phyloP scores from a whole-genome alignment of 768 basidiomycete species.

The Scleroderma bovista region DNA sequence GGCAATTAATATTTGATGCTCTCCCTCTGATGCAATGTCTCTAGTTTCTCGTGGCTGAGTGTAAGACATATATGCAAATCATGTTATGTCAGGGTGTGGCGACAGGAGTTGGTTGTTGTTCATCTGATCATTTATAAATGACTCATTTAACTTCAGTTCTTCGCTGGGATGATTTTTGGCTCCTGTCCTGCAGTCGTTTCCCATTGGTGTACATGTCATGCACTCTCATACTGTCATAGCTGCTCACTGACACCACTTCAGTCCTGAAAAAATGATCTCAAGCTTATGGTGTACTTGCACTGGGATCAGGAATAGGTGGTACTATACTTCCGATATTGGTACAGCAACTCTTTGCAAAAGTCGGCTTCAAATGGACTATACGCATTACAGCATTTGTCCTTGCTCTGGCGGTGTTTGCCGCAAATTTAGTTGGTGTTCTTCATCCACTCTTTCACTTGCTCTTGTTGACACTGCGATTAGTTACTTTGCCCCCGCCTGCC shows the following conservation, averaged over 20 bases:
- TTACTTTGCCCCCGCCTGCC: constrained; percentile 40
- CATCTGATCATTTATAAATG: neutral
- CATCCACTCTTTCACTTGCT: constrained; percentile 13
- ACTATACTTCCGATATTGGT: constrained; percentile 54
- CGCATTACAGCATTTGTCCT: constrained; percentile 60
- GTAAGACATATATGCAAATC: constrained; percentile 22
- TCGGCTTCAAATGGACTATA: constrained; percentile 69
- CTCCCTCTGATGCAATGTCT: neutral
- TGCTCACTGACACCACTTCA: neutral
- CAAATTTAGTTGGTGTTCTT: constrained; percentile 35
- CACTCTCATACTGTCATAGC: neutral
- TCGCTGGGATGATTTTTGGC: constrained; percentile 19
- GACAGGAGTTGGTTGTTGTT: constrained; percentile 14
- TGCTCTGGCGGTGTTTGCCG: constrained; percentile 39
- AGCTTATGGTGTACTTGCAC: constrained; percentile 54
- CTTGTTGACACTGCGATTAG: constrained; percentile 11
- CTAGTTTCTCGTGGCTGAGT: constrained; percentile 23
- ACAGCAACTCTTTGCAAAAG: constrained; percentile 40
- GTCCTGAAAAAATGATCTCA: constrained; percentile 2
- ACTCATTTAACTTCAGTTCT: constrained; percentile 7
- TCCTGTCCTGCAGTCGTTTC: constrained; percentile 15
- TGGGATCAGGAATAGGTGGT: constrained; percentile 61
- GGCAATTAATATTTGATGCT: constrained; percentile 25
- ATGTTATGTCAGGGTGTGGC: constrained; percentile 23
- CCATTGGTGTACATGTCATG: constrained; percentile 19